phyloP scores from a whole-genome alignment of 768 basidiomycete genomes.

The Kwoniella dendrophila region DNA sequence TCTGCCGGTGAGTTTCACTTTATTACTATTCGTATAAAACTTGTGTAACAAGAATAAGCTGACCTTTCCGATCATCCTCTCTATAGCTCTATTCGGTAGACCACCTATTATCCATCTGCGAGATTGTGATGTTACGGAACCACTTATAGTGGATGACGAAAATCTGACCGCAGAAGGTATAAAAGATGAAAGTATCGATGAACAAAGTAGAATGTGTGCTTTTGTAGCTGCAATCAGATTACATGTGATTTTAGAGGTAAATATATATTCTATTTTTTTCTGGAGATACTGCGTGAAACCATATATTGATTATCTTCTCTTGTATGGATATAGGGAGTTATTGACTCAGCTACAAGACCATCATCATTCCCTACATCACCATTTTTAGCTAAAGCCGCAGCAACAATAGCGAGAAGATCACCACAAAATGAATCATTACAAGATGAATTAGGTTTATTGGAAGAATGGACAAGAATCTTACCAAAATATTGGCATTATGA shows the following conservation, averaged over 20 bases:
- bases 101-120: constrained; percentile 82
- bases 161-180: constrained; percentile 74
- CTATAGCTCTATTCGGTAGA: constrained; percentile 66
- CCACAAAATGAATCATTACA: constrained; percentile 49
- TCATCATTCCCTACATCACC: constrained; percentile 71
- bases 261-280: constrained; percentile 5
- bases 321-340: constrained; percentile 61
- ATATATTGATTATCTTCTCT: no score
- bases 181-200: constrained; percentile 67
- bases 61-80: neutral
- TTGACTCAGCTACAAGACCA: constrained; percentile 67
- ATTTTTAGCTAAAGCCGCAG: constrained; percentile 74
- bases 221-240: constrained; percentile 76
- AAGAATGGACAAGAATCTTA: constrained; percentile 73
- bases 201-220: constrained; percentile 75
- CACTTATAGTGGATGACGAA: constrained; percentile 83
- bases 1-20: constrained; percentile 65
- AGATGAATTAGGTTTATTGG: constrained; percentile 78
- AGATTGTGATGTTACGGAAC: constrained; percentile 90
- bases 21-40: neutral
- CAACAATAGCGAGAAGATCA: constrained; percentile 64
- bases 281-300: neutral
- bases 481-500: constrained; percentile 79
- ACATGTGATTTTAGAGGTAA: constrained; percentile 77
- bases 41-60: no score